These are phyloP conservation scores for Pleochaeta shiraiana DNA, from an alignment of 2,329 filamentous ascomycete species.

Conservation along the genomic window DNA sequence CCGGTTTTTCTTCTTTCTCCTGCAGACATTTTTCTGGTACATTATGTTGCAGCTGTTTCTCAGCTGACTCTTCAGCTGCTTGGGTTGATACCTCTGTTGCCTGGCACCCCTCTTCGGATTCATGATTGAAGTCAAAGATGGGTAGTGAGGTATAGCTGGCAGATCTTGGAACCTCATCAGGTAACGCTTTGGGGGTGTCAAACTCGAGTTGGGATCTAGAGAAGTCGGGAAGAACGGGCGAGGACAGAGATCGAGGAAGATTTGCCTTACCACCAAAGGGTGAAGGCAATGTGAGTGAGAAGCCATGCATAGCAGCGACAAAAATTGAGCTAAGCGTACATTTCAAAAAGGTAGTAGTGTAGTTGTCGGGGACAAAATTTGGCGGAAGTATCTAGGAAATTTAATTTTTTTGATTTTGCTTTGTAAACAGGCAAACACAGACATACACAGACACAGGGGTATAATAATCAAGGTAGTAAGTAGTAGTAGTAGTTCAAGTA, in stretches of 20 bases:
- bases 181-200: slow-evolving; percentile 6
- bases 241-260: slow-evolving; percentile 18
- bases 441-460: too few relatives aligned
- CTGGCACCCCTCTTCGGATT: slow-evolving; percentile 9
- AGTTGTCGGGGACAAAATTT: too few relatives aligned
- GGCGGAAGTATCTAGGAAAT: too few relatives aligned
- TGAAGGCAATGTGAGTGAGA: slow-evolving; percentile 16
- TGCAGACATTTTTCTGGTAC: slow-evolving; percentile 7
- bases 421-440: too few relatives aligned
- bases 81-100: slow-evolving; percentile 10
- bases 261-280: slow-evolving; percentile 12
- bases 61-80: slow-evolving; percentile 5
- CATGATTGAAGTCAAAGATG: slow-evolving; percentile 15
- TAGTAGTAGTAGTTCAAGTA: too few relatives aligned
- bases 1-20: slow-evolving; percentile 13
- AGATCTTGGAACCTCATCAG: slow-evolving; percentile 25
- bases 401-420: too few relatives aligned
- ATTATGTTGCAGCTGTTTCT: slow-evolving; percentile 7
- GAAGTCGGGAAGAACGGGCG: slow-evolving; percentile 16
- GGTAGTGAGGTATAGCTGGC: slow-evolving; percentile 37
- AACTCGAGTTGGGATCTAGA: slow-evolving; percentile 13
- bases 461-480: too few relatives aligned
- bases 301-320: slow-evolving; percentile 14
- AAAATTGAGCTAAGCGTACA: slow-evolving; percentile 11
- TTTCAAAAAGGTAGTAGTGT: too few relatives aligned